phyloP scores from a whole-genome alignment of 177 flowering plant species.

The Vitis hybrid region DNA sequence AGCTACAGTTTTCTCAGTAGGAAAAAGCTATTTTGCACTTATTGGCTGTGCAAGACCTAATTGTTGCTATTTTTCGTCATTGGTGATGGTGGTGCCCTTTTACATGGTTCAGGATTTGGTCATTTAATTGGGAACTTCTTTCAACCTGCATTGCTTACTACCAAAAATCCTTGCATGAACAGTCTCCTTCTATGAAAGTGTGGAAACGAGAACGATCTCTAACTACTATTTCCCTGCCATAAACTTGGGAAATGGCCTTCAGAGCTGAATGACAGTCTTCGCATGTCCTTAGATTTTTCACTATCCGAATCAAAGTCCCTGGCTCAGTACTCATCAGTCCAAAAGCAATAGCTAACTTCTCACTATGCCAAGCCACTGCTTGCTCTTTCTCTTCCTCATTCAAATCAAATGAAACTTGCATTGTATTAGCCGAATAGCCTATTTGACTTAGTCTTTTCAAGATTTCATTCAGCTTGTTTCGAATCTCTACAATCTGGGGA shows the following conservation, averaged over 20 bases:
- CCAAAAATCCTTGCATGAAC: conserved; percentile 54
- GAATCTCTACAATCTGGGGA: conserved; percentile 37
- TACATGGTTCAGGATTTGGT: too few species aligned
- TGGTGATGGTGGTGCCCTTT: too few species aligned
- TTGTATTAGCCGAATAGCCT: conserved; percentile 40
- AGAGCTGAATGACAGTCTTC: conserved; percentile 52
- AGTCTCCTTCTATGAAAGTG: conserved; percentile 41
- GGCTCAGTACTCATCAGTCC: conserved; percentile 37
- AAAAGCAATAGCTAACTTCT: conserved; percentile 61
- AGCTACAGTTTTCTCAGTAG: background rate
- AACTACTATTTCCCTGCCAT: conserved; percentile 37
- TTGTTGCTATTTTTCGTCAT: too few species aligned
- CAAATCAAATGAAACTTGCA: conserved; percentile 45
- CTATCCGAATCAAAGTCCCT: conserved; percentile 40
- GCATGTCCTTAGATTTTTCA: conserved; percentile 53
- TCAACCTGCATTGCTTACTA: conserved; percentile 22
- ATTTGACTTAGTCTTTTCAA: conserved; percentile 27
- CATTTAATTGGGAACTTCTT: too few species aligned
- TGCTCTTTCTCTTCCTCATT: conserved; percentile 54
- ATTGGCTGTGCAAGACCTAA: too few species aligned
- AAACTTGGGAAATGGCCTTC: conserved; percentile 44
- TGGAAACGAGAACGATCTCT: conserved; percentile 52
- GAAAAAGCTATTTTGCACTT: too few species aligned
- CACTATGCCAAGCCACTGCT: conserved; percentile 50
- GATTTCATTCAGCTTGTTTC: conserved; percentile 33